phyloP scores from a whole-genome alignment of 2,329 filamentous ascomycete species.

The Talaromyces piceae region DNA sequence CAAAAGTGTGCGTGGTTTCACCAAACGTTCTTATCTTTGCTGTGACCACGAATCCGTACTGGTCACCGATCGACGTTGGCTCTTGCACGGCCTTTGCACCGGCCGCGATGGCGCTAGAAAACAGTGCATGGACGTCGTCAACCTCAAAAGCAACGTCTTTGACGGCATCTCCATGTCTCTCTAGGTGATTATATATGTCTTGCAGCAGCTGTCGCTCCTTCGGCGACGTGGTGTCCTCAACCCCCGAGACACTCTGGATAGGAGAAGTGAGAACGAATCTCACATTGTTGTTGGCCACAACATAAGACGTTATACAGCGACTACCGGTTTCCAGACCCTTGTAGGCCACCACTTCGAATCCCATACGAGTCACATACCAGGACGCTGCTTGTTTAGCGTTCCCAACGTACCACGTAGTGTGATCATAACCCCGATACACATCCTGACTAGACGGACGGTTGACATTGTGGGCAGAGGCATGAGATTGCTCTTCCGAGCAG shows the following conservation, averaged over 20 bases:
- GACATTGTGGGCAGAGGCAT: not conserved
- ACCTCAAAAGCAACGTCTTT: slow-evolving; percentile 90
- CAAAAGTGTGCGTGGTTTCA: slow-evolving; percentile 81
- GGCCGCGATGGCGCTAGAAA: slow-evolving; percentile 58
- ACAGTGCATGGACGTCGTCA: slow-evolving; percentile 69
- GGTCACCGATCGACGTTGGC: slow-evolving; percentile 50
- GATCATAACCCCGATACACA: slow-evolving; percentile 59
- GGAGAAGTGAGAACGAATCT: slow-evolving; percentile 81
- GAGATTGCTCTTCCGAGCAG: not conserved
- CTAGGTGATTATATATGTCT: slow-evolving; percentile 72
- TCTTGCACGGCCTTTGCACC: slow-evolving; percentile 59
- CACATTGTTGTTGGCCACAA: slow-evolving; percentile 67
- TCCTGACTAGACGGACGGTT: not conserved
- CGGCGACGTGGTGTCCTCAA: slow-evolving; percentile 49
- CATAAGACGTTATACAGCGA: slow-evolving; percentile 68
- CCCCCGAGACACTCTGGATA: slow-evolving; percentile 49
- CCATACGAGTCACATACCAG: slow-evolving; percentile 77
- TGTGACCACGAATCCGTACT: slow-evolving; percentile 56
- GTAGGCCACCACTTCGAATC: slow-evolving; percentile 73
- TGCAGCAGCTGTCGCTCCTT: slow-evolving; percentile 57
- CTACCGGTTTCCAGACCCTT: slow-evolving; percentile 79
- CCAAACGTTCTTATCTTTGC: slow-evolving; percentile 79
- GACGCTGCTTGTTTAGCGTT: slow-evolving; percentile 87
- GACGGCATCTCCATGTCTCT: slow-evolving; percentile 79
- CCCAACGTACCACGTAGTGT: slow-evolving; percentile 87